Conservation (phyloP, 2,329 filamentous ascomycete genomes). For the Emmonsiellopsis sp. region DNA sequence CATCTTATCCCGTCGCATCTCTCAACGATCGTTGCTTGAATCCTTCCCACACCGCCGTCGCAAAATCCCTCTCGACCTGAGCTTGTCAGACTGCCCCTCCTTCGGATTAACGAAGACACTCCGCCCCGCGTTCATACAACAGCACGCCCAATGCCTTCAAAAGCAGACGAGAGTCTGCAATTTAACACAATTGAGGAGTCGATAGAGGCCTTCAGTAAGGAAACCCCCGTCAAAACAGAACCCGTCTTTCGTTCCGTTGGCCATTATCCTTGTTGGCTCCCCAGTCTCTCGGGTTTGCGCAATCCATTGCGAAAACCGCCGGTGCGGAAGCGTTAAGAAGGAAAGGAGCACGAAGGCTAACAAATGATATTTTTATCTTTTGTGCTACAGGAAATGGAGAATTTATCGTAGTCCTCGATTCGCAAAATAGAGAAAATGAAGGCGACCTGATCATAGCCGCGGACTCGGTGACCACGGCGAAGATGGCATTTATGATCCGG, state of each 20-base stretch:
- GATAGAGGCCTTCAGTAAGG: slow-evolving; percentile 33
- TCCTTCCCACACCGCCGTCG: no score
- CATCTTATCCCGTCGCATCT: no score
- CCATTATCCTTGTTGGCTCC: not conserved
- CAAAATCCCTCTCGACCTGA: no score
- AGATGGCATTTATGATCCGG: slow-evolving; percentile 94
- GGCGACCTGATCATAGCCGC: slow-evolving; percentile 96
- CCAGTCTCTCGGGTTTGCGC: not conserved
- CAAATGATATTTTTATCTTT: slow-evolving; percentile 4
- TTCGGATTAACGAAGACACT: not conserved
- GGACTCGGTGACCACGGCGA: slow-evolving; percentile 68
- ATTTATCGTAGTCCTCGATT: slow-evolving; percentile 94
- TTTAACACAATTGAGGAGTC: slow-evolving; percentile 35
- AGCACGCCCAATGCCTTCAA: slow-evolving; percentile 22
- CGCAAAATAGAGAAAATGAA: slow-evolving; percentile 88
- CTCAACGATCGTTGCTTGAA: no score
- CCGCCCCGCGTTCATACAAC: not conserved
- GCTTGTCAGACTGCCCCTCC: no score
- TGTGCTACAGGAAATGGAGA: slow-evolving; percentile 57
- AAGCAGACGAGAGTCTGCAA: slow-evolving; percentile 22
- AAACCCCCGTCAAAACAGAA: no score
- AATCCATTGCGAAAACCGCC: not conserved
- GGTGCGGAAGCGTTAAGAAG: not conserved
- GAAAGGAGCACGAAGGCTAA: slow-evolving; percentile 8
- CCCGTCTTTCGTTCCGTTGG: not conserved